Percentiles rank a stretch among this genome's conserved stretches.
phyloP scores from a whole-genome alignment of 805 yeast species.

The Wickerhamomyces ciferrii region DNA sequence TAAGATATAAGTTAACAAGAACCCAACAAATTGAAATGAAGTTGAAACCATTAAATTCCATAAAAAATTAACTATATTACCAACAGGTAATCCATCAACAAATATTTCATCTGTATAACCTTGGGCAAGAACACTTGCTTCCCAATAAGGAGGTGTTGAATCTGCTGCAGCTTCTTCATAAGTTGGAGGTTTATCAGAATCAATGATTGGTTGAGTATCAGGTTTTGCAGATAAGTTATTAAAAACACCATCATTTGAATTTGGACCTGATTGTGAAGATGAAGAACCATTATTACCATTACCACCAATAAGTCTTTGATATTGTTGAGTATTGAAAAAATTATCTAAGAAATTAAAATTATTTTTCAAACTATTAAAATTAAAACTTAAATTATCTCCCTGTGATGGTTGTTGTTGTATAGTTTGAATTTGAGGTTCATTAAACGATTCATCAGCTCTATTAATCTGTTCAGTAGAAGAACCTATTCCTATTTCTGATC shows the following conservation, averaged over 20 bases:
- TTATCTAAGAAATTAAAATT: conserved; percentile 35
- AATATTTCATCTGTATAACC: conserved; percentile 80
- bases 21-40: conserved; percentile 93
- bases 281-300: no score
- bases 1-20: conserved; percentile 79
- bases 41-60: conserved; percentile 89
- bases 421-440: not conserved
- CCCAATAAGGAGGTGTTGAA: conserved; percentile 96
- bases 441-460: not conserved
- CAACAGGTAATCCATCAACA: conserved; percentile 95
- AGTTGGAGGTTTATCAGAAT: conserved; percentile 66
- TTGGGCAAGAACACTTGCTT: conserved; percentile 75
- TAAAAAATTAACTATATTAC: conserved; percentile 77
- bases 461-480: not conserved
- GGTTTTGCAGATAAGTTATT: conserved; percentile 91
- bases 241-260: conserved; percentile 81
- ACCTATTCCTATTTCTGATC: not conserved
- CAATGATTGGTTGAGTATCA: conserved; percentile 31
- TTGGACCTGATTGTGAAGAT: not conserved
- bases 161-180: conserved; percentile 96
- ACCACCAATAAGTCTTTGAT: not conserved
- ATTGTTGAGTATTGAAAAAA: conserved; percentile 20
- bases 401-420: no score
- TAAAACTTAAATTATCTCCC: conserved; percentile 1
- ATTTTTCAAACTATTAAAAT: conserved; percentile 23